Percentiles rank a stretch among this genome's conserved stretches.
Conservation (phyloP, 305 asterid species). For the Fraxinus floribunda region DNA sequence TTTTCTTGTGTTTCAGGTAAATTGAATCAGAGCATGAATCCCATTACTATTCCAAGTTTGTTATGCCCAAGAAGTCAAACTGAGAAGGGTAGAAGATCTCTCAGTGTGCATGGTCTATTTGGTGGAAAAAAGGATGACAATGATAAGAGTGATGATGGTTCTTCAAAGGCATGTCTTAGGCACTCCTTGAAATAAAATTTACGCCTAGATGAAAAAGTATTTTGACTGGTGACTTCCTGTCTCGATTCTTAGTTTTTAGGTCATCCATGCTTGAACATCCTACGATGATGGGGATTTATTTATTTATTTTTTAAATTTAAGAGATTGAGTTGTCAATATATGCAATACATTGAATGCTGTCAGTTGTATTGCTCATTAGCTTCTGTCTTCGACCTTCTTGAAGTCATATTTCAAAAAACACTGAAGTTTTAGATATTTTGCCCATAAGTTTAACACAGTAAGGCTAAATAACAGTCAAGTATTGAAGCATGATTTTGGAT, state of each 20-base stretch:
- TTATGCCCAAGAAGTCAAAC: conserved; percentile 37
- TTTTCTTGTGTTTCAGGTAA: conserved; percentile 42
- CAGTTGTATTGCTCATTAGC: background rate
- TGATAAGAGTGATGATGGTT: conserved; percentile 59
- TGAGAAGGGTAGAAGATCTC: conserved; percentile 45
- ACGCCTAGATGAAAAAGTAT: background rate
- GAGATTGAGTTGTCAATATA: background rate
- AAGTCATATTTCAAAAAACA: background rate
- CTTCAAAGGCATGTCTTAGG: conserved; percentile 53
- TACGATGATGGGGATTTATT: background rate
- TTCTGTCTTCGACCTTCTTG: background rate
- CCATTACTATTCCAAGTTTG: conserved; percentile 35
- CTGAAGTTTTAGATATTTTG: background rate
- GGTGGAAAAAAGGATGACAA: conserved; percentile 77
- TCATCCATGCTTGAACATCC: background rate
- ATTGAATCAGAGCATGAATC: conserved; percentile 34
- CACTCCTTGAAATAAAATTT: conserved; percentile 10
- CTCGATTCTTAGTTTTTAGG: background rate
- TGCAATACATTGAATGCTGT: background rate
- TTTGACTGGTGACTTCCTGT: background rate
- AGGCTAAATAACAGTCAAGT: background rate
- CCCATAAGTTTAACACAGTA: background rate
- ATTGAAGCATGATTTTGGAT: background rate
- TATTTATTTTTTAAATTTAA: background rate
- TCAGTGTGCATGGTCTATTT: conserved; percentile 62